Conservation (phyloP, 176 grass and related monocot genomes). For the Aegilops longissima region DNA sequence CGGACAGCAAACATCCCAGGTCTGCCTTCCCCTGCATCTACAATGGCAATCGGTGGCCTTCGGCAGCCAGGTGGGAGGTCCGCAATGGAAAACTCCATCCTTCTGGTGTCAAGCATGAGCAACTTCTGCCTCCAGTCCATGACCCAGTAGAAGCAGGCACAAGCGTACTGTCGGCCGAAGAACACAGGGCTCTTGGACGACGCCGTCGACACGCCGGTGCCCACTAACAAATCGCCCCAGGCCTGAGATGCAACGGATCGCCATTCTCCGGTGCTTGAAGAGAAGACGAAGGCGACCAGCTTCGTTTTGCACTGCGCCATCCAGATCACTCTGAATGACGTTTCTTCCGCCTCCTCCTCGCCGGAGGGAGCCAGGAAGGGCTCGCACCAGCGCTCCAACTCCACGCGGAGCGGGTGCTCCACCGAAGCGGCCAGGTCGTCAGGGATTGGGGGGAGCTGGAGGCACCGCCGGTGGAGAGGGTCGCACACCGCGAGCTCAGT, state of each 20-base stretch:
- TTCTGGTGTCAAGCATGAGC: slow-evolving; percentile 24
- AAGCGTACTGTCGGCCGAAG: slow-evolving; percentile 4
- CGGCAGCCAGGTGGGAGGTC: slow-evolving; percentile 25
- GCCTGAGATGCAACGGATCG: slow-evolving; percentile 1
- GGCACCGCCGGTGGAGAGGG: slow-evolving; percentile 31
- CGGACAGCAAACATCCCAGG: slow-evolving; percentile 33
- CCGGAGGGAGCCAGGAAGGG: slow-evolving; percentile 23
- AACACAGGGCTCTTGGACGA: slow-evolving; percentile 13
- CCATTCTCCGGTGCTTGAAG: slow-evolving; percentile 20
- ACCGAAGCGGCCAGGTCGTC: slow-evolving; percentile 33
- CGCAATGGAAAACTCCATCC: slow-evolving; percentile 44
- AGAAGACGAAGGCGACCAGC: slow-evolving; percentile 31
- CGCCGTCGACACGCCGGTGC: neutral
- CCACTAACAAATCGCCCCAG: slow-evolving; percentile 1
- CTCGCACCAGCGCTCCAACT: slow-evolving; percentile 36
- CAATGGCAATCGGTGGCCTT: slow-evolving; percentile 22
- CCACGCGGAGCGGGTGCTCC: slow-evolving; percentile 35
- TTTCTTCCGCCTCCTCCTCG: neutral
- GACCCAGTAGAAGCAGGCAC: slow-evolving; percentile 33
- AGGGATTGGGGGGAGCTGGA: slow-evolving; percentile 19
- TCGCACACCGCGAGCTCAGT: slow-evolving; percentile 37
- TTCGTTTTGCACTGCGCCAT: slow-evolving; percentile 39
- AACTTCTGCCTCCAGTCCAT: slow-evolving; percentile 23
- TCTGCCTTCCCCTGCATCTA: slow-evolving; percentile 41
- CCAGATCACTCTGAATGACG: slow-evolving; percentile 30